Base-by-base conservation (phyloP, 345 rosid genomes). In the Turnera subulata region DNA sequence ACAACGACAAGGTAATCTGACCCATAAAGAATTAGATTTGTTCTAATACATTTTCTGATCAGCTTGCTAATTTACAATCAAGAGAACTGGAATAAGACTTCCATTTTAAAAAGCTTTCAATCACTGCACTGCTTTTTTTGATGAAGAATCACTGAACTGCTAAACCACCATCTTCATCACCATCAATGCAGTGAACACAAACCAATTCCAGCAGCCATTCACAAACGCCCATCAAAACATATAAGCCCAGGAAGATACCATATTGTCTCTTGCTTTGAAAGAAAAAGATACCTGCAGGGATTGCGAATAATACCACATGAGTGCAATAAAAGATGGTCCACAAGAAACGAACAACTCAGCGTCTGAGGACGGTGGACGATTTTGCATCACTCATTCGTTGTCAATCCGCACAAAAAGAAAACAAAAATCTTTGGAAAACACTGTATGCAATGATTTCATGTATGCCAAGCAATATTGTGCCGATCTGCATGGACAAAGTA, bases 161-260 rank as follows among this genome's bases (percentile, higher is more conserved):
- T 56, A 56, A n/a, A 13, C 54, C 40, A 8, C 77, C 74, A 66
- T 61, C 68, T 46, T 69, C 71, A 43, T 63, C 76, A 4, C 51
- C 23, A 62, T 52, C 69, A 29, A 61, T 48, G 23, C 47, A 37
- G 35, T 39, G 48, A 61, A 66, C 26, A 39, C 71, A 76, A 62
- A 69, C 68, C 50, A 67, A 24, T 65, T 69, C 58, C 70, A 69
- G 57, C 46, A 69, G 66, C 73, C 70, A 66, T 42, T 72, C 62
- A 55, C 68, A 62, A 65, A 33, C 51, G 16, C 71, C 68, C 79
- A 71, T 74, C 70, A 66, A 61, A 22, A n/a, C 56, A 63, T 58
- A 43, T 61, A 57, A 46, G 53, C 50, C 24, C 37, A 56, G 58
- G 54, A 29, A 48, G 55, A 60, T 21, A 39, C 74, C 70, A 69